Evolutionary conservation across 495 filamentous ascomycete genomes (phyloP).

Genomic region (Penicillium cinerascens): DNA sequence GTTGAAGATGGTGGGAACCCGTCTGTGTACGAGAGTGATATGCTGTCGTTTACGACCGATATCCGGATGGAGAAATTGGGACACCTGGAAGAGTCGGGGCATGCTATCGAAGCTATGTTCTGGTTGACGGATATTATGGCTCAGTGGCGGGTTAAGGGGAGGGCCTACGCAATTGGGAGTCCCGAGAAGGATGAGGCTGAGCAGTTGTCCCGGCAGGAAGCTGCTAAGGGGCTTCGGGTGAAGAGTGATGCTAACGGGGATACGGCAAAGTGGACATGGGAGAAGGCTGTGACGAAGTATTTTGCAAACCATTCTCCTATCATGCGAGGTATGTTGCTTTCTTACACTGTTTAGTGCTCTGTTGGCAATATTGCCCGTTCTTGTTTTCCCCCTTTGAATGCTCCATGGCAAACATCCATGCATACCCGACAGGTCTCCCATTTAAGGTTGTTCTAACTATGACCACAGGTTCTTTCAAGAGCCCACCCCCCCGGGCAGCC

Average conservation of each 20-base stretch:
- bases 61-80: constrained; percentile 75
- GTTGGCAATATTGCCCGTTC: not conserved
- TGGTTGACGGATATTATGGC: constrained; percentile 68
- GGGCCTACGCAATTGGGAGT: constrained; percentile 67
- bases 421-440: not conserved
- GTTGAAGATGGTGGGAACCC: constrained; percentile 55
- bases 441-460: constrained; percentile 4
- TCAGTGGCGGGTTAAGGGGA: constrained; percentile 83
- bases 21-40: constrained; percentile 64
- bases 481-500: constrained; percentile 71
- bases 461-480: constrained; percentile 60
- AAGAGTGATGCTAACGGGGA: constrained; percentile 26
- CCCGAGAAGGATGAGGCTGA: constrained; percentile 44
- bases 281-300: constrained; percentile 72
- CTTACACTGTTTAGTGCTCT: constrained; percentile 1
- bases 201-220: constrained; percentile 42
- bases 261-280: constrained; percentile 59
- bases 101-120: constrained; percentile 74
- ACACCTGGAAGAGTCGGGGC: constrained; percentile 57
- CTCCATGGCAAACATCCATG: not conserved
- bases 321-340: constrained; percentile 56
- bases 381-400: not conserved
- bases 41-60: constrained; percentile 83
- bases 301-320: constrained; percentile 81
- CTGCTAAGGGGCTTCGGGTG: constrained; percentile 28